Evolutionary conservation across 1,139 yeast genomes (phyloP), one percentile per base, ranked within the genome.

Genomic region (Waltiozyma sp.): DNA sequence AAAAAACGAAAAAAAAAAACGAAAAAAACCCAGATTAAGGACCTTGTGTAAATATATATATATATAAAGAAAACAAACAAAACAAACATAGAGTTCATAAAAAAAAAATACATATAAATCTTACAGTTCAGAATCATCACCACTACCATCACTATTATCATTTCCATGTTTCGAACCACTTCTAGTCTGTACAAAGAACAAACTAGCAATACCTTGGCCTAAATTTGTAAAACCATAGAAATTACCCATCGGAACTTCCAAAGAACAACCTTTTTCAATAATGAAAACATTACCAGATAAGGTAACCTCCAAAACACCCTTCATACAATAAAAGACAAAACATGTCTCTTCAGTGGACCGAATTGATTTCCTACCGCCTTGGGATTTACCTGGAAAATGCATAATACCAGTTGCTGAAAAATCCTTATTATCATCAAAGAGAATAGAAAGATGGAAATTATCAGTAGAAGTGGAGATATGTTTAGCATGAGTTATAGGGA

Each of bases 171-270:
- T 51, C 38, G 45, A 49, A 35, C 52, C 54, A 7, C 64, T 58
- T 42, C 69, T 75, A 3, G 82, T 72, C 59, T 87, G 95, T 2
- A 85, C 89, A 58, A 87, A 87, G 60, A 84, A 86, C 58, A 88
- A 56, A 46, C 73, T 70, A 0, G 83, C 87, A 28, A 70, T 69
- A 13, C 65, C 68, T 41, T 66, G 65, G 0, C 87, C 84, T 38
- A 69, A 67, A 55, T 86, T 77, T 47, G 68, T 65, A 58, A 83
- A 66, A 45, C 83, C 74, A 59, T 85, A 87, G 40, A 71, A 69
- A 56, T 83, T 86, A 4, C 80, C 82, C 63, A 82, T 72, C 0
- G 96, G 96, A 3, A 88, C 72, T 52, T 83, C 85, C 54, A 88
- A 80, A 2, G 91, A 75, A 45, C 95, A 84, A 1, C 95, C 96